Percentiles rank a stretch among this genome's conserved stretches.
These are phyloP conservation scores for Monosporozyma aquatica DNA, from an alignment of 805 yeast genomes.

Conservation along the genomic window DNA sequence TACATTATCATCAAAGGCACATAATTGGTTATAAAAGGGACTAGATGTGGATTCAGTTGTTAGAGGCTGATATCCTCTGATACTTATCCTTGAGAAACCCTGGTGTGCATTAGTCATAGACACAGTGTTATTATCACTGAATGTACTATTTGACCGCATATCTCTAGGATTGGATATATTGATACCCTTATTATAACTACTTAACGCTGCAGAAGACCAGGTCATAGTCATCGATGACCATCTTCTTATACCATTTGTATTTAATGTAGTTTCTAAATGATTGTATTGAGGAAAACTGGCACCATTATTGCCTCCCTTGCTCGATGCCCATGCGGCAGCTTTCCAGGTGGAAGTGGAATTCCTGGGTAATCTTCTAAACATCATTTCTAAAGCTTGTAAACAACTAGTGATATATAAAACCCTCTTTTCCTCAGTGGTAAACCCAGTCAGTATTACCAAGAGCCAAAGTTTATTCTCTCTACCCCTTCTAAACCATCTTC, in stretches of 20 bases:
- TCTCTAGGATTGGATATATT: neutral
- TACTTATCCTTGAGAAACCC: too few relatives aligned
- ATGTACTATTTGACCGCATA: neutral
- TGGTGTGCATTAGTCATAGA: too few relatives aligned
- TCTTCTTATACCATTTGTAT: neutral
- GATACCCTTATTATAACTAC: neutral
- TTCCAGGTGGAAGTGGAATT: neutral
- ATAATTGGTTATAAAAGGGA: conserved; percentile 10
- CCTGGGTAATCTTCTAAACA: conserved; percentile 1
- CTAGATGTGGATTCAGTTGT: conserved; percentile 2
- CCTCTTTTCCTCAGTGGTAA: too few relatives aligned
- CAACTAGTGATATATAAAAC: too few relatives aligned
- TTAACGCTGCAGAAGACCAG: too few relatives aligned
- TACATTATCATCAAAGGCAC: conserved; percentile 15
- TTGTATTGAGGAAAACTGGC: too few relatives aligned
- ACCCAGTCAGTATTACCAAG: too few relatives aligned
- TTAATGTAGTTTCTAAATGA: neutral
- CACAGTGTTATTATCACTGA: neutral
- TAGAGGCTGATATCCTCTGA: neutral
- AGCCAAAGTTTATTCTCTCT: too few relatives aligned
- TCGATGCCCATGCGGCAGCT: neutral
- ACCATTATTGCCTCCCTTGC: too few relatives aligned
- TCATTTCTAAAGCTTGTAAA: neutral
- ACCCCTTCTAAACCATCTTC: too few relatives aligned
- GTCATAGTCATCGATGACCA: neutral